Percentiles rank a stretch among this genome's conserved stretches.
Conservation (phyloP, 2,329 filamentous ascomycete species). For the Zalaria obscura region DNA sequence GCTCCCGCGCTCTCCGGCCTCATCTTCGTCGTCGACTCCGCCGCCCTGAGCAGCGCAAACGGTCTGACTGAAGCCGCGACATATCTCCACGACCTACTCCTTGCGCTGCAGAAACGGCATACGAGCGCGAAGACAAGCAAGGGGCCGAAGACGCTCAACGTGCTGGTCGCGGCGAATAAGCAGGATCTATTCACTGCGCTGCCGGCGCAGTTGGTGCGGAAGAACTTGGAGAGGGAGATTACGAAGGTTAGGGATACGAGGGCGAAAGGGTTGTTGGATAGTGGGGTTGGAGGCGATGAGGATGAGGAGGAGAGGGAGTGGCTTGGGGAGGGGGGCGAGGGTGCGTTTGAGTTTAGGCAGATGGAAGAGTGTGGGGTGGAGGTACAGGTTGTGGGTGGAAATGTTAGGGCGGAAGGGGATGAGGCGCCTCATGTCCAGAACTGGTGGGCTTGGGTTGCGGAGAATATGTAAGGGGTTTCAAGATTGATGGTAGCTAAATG, state of each 20-base stretch:
- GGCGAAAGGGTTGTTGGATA: conserved; percentile 71
- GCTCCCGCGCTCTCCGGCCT: conserved; percentile 51
- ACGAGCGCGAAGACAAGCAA: conserved; percentile 42
- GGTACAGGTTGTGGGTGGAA: conserved; percentile 66
- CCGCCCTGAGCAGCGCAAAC: conserved; percentile 19
- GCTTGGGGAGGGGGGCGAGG: conserved; percentile 67
- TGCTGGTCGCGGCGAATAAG: conserved; percentile 89
- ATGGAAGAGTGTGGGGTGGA: conserved; percentile 73
- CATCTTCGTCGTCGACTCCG: conserved; percentile 78
- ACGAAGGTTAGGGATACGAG: conserved; percentile 61
- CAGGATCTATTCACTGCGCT: conserved; percentile 88
- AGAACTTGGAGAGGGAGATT: conserved; percentile 66
- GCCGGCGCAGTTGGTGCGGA: conserved; percentile 61
- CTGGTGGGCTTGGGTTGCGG: conserved; percentile 87
- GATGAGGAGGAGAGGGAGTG: conserved; percentile 62
- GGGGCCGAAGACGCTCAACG: conserved; percentile 46
- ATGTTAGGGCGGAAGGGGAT: conserved; percentile 45
- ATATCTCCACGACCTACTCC: conserved; percentile 82
- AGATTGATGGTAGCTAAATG: no score
- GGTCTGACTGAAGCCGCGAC: conserved; percentile 58
- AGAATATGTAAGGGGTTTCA: conserved; percentile 42
- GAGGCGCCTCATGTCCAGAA: conserved; percentile 48
- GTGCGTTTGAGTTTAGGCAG: conserved; percentile 64
- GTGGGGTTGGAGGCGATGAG: conserved; percentile 55
- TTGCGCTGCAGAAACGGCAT: conserved; percentile 63